Base-by-base conservation (phyloP, 495 filamentous ascomycete species). In the Cladorrhinum samala region DNA sequence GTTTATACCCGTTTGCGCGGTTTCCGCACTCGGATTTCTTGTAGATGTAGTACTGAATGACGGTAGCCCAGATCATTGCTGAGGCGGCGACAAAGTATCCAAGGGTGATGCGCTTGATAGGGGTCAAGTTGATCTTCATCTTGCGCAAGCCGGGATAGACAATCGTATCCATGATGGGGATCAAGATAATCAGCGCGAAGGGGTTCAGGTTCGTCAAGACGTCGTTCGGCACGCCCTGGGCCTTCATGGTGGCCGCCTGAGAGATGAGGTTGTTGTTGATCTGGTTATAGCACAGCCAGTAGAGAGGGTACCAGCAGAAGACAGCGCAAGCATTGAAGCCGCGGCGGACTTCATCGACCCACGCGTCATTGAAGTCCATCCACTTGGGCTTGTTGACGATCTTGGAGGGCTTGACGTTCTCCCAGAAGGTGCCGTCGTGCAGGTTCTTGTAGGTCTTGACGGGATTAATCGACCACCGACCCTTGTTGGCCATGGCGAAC, bases 181-280 rank as follows among this genome's bases (percentile, higher is more conserved):
- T 89, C 55, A 91, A 78, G 66, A 93, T 86, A 64, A 92, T 78
- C 36, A 91, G 69, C 1, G 85, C 75, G 52, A 92, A 72, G 11
- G 88, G 87, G 64, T 91, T 83, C 24, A 93, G 77, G 64, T 91
- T 93, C 57, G 78, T 79, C 59, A 91, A 73, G 21, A 91, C 76
- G 61, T 93, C 88, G 69, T 91, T 89, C 47, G 88, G 88, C 0
- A 89, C 78, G 11, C 85, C 84, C 44, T 78, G 77, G 11, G 88
- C 76, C 7, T 72, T 57, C 85, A 92, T 86, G 6, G 80, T 83
- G 6, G 81, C 81, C 2, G 87, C 88, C 66, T 88, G 86, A 9
- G 83, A 86, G 33, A 79, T 82, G n/a, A 91, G 69, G 69, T 89
- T 91, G 75, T 83, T 85, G 61, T 72, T 72, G 63, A 68, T 47